Conservation (phyloP, 2,329 filamentous ascomycete species). For the Alternaria arborescens region DNA sequence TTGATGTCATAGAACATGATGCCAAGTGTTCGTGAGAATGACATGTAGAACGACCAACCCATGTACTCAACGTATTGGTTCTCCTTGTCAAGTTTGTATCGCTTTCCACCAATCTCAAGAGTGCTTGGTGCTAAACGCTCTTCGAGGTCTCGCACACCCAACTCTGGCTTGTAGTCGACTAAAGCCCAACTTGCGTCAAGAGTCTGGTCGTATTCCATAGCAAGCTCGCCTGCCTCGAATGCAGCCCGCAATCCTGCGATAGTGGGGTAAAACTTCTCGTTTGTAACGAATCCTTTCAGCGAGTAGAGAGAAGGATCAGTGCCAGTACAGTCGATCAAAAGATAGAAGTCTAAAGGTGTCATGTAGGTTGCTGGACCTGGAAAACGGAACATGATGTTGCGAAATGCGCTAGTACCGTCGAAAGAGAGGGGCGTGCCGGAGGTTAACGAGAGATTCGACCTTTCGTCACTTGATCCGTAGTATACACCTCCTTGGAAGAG, state of each 20-base stretch:
- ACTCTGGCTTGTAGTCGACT: constrained; percentile 51
- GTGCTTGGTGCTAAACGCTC: constrained; percentile 56
- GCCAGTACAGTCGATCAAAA: constrained; percentile 56
- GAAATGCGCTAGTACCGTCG: constrained; percentile 53
- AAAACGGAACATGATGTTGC: constrained; percentile 55
- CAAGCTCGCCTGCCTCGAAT: constrained; percentile 51
- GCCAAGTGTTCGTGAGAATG: constrained; percentile 59
- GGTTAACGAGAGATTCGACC: constrained; percentile 34
- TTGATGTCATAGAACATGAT: constrained; percentile 63
- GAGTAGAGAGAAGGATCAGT: constrained; percentile 55
- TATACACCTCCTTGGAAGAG: constrained; percentile 46
- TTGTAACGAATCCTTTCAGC: constrained; percentile 57
- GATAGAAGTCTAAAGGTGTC: constrained; percentile 57
- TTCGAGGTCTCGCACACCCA: constrained; percentile 40
- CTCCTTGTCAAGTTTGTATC: constrained; percentile 54
- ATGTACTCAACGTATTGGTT: constrained; percentile 60
- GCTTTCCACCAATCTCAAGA: constrained; percentile 52
- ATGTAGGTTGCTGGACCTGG: constrained; percentile 53
- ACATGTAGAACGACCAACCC: constrained; percentile 62
- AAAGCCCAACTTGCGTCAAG: constrained; percentile 58
- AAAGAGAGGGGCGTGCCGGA: constrained; percentile 46
- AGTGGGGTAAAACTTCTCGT: constrained; percentile 62
- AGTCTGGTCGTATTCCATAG: constrained; percentile 57
- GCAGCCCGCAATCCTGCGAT: constrained; percentile 59
- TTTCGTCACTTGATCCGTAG: constrained; percentile 29